Evolutionary conservation across 2,329 filamentous ascomycete species (phyloP).

Genomic region (Trichoderma sp.): DNA sequence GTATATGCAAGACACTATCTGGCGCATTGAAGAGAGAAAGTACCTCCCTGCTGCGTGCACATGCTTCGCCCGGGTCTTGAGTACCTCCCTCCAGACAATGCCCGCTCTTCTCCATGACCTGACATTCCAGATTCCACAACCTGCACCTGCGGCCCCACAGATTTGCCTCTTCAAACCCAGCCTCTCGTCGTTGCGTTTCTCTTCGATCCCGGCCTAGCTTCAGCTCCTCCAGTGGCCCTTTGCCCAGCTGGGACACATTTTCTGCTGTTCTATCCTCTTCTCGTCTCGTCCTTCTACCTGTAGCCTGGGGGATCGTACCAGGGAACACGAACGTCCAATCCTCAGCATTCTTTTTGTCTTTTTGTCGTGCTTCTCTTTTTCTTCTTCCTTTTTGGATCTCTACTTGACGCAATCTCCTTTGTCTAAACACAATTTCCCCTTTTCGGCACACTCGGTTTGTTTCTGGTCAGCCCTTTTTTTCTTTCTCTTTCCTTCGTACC

Average conservation of each 20-base stretch:
- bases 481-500: neutral
- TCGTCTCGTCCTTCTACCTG: neutral
- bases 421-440: neutral
- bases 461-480: neutral
- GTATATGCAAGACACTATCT: neutral
- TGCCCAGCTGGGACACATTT: neutral
- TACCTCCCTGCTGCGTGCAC: neutral
- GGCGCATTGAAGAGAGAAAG: neutral
- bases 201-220: neutral
- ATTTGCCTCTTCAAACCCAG: neutral
- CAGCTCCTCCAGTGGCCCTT: neutral
- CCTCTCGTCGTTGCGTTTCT: neutral
- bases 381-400: neutral
- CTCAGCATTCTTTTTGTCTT: neutral
- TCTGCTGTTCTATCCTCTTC: neutral
- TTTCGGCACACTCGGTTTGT: neutral
- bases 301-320: neutral
- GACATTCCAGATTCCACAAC: constrained; percentile 10
- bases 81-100: neutral
- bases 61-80: neutral
- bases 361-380: neutral
- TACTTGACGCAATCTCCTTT: neutral
- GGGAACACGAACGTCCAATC: too few relatives aligned
- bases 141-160: neutral
- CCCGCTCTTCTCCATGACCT: neutral